Base-by-base conservation (phyloP, 2,329 filamentous ascomycete species). In the Lasiodiplodia theobromae region DNA sequence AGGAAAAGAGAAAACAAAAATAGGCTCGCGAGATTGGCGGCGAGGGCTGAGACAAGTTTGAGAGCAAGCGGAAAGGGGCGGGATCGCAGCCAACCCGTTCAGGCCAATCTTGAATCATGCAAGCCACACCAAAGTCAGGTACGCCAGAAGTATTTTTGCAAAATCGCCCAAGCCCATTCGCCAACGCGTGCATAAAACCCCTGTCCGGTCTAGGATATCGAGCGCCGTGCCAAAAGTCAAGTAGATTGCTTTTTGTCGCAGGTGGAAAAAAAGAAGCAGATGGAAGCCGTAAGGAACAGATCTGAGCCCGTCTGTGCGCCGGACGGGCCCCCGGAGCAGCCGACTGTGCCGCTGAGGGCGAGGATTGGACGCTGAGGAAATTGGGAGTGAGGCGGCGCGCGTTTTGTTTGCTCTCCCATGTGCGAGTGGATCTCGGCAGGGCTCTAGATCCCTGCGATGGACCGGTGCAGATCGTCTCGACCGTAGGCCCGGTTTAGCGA, bases 281-380 rank as follows among this genome's bases (percentile, higher is more conserved):
- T 23, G 70, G 71, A 28, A 71, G 60, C 11, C 71, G 71, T 66
- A 28, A 71, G 40, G n/a, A 73, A 68, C 53, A 57, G 25, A 71
- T 47, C 60, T 37, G 64, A 25, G 23, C 57, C 14, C 38, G 40
- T 62, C 58, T 49, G 58, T 62, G 58, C 58, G 57, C 34, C 66
- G 23, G 40, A 72, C 70, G 2, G 70, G 53, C 54, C 49, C 67
- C 69, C 51, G 63, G 56, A 18, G 70, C 70, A 56, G 58, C 58
- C 58, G 58, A 49, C 44, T 44, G 60, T 40, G 57, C 57, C 57
- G 52, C 49, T 28, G 51, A 56, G 28, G 21, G 52, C 34, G 63
- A 40, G 52, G 49, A 58, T 51, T 18, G 18, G 53, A 67, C 60
- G 65, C 65, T 28, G 25, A 67, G 40, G 44, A 67, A 67, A 58